phyloP scores from a whole-genome alignment of 2,329 filamentous ascomycete species.

The Fusarium poae region DNA sequence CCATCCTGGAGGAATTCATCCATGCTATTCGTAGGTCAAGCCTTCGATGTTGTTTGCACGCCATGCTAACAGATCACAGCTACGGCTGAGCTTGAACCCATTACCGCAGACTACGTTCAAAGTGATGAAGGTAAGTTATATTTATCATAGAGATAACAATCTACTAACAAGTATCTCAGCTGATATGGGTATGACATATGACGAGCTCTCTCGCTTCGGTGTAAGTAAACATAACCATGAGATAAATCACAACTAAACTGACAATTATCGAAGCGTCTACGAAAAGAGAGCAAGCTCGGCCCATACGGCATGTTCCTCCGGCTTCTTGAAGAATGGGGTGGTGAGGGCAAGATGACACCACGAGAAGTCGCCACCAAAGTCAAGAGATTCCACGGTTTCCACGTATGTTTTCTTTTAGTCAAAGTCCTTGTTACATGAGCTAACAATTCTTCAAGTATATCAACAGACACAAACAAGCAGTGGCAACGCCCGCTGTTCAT shows the following conservation, averaged over 20 bases:
- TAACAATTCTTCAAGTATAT: conserved; percentile 11
- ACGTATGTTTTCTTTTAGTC: background rate
- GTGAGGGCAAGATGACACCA: conserved; percentile 52
- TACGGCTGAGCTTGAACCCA: conserved; percentile 62
- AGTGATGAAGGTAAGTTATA: conserved; percentile 51
- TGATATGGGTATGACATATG: conserved; percentile 61
- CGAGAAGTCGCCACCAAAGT: conserved; percentile 51
- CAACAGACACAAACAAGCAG: conserved; percentile 35
- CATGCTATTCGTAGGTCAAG: conserved; percentile 63
- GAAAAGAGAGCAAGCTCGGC: conserved; percentile 59
- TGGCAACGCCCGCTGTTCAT: conserved; percentile 29
- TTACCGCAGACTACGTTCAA: conserved; percentile 55
- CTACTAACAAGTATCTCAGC: conserved; percentile 17
- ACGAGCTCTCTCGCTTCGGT: conserved; percentile 57
- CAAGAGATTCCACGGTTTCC: conserved; percentile 55
- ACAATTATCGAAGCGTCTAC: conserved; percentile 42
- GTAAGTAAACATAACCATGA: conserved; percentile 1
- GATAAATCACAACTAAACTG: background rate
- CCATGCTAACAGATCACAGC: conserved; percentile 7
- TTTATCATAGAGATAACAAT: background rate
- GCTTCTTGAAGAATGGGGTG: conserved; percentile 56
- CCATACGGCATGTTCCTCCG: conserved; percentile 58
- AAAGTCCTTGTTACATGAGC: background rate
- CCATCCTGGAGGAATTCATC: conserved; percentile 73
- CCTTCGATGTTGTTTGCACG: background rate